Evolutionary conservation across 2,329 filamentous ascomycete species (phyloP).

Genomic region (Colletotrichum paranaense): DNA sequence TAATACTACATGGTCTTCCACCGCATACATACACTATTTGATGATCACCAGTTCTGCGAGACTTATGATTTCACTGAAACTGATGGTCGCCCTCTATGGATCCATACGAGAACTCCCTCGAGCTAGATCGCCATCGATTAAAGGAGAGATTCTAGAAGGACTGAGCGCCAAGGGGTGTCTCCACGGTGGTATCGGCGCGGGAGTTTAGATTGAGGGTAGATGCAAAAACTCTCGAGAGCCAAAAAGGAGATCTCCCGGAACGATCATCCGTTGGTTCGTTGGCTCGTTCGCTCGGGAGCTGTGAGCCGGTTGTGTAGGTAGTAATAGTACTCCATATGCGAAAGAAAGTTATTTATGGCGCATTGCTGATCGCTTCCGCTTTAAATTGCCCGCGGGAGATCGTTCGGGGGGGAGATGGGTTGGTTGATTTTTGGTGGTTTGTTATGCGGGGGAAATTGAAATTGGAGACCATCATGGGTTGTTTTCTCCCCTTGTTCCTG

Average conservation of each 20-base stretch:
- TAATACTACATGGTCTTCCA: conserved; percentile 3
- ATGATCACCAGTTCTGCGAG: neutral
- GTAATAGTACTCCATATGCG: too few relatives aligned
- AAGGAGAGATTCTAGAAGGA: neutral
- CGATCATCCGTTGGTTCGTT: neutral
- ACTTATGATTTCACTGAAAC: neutral
- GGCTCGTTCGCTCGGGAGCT: neutral
- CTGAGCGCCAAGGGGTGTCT: neutral
- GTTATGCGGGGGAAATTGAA: conserved; percentile 19
- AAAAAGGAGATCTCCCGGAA: conserved; percentile 26
- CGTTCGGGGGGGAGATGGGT: neutral
- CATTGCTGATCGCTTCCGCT: conserved; percentile 32
- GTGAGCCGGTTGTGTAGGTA: neutral
- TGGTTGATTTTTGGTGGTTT: neutral
- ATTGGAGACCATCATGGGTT: conserved; percentile 12
- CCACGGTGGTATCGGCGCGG: neutral
- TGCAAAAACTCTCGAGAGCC: neutral
- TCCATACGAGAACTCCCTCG: neutral
- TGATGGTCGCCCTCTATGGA: neutral
- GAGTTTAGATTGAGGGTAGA: neutral
- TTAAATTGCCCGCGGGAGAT: conserved; percentile 26
- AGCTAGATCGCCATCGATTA: neutral
- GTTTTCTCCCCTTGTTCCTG: conserved; percentile 1
- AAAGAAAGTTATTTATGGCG: conserved; percentile 25
- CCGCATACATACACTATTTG: neutral